Conservation (phyloP, 2,329 filamentous ascomycete species). For the Neofusicoccum parvum region DNA sequence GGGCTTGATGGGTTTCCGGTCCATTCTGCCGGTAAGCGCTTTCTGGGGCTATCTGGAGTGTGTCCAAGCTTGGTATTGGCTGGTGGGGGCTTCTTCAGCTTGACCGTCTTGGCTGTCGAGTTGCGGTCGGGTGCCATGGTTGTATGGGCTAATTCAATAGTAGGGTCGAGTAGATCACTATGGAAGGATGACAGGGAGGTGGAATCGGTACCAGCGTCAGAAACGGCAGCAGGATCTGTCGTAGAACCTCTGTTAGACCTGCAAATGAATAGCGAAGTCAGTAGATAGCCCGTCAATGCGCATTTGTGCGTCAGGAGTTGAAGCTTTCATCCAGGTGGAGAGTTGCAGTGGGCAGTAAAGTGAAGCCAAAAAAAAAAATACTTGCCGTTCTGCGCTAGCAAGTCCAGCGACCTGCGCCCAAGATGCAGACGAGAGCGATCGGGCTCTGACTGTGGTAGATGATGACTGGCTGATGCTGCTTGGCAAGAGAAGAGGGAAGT, state of each 20-base stretch:
- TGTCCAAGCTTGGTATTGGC: neutral
- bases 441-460: neutral
- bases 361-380: neutral
- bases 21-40: constrained; percentile 13
- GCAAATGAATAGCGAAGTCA: neutral
- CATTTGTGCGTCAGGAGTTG: too few species aligned
- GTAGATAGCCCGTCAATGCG: neutral
- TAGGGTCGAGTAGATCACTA: constrained; percentile 2
- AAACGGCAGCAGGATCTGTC: constrained; percentile 7
- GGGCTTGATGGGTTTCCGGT: neutral
- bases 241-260: constrained; percentile 4
- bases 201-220: constrained; percentile 20
- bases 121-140: neutral
- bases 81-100: neutral
- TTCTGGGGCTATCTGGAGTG: neutral
- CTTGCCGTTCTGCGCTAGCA: constrained; percentile 5
- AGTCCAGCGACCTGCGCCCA: constrained; percentile 20
- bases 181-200: constrained; percentile 18
- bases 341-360: neutral
- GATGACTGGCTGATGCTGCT: neutral
- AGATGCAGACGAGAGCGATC: neutral
- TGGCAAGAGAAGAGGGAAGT: constrained; percentile 7
- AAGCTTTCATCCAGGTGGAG: too few species aligned
- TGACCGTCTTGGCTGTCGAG: neutral
- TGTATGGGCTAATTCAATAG: too few species aligned